Base-by-base conservation (phyloP, 768 basidiomycete genomes). In the Phaffia australis region DNA sequence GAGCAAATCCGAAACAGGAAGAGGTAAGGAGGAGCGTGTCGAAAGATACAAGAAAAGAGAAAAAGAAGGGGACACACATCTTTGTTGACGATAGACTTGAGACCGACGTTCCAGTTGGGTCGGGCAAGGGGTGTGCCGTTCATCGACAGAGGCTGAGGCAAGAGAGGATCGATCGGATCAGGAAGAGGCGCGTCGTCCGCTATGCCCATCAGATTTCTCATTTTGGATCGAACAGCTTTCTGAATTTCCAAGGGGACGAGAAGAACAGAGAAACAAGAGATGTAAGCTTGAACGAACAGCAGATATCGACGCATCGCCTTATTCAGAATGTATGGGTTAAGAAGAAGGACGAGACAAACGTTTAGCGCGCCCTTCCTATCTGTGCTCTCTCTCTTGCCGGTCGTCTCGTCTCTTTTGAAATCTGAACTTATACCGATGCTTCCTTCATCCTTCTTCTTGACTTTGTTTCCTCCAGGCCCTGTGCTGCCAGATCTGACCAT, bases 221-320 rank as follows among this genome's bases (percentile, higher is more conserved):
- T 60, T 47, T 48, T 60, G 58, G 11, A 50, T 18, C 65, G 65
- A 47, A 66, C 56, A 25, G 65, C 58, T 58, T 66, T 66, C 65
- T 66, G 60, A 27, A 49, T 29, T 16, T 14, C 25, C 19, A 30
- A 27, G 15, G 48, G 14, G 1, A 23, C 8, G 47, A 27, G 32
- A 29, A 35, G 9, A 46, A 30, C 58, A 60, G 58, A 3, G 58
- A 58, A n/a, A n/a, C n/a, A n/a, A n/a, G n/a, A n/a, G n/a, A n/a
- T n/a, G n/a, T n/a, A n/a, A n/a, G n/a, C n/a, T n/a, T n/a, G n/a
- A n/a, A n/a, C n/a, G n/a, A n/a, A n/a, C n/a, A n/a, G n/a, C n/a
- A n/a, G n/a, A n/a, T n/a, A n/a, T n/a, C n/a, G n/a, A n/a, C n/a
- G n/a, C n/a, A n/a, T n/a, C n/a, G n/a, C n/a, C n/a, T n/a, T n/a